A percentile compares a stretch with the other conserved stretches of the same genome.
phyloP scores from a whole-genome alignment of 2,329 filamentous ascomycete species.

The Colletotrichum godetiae region DNA sequence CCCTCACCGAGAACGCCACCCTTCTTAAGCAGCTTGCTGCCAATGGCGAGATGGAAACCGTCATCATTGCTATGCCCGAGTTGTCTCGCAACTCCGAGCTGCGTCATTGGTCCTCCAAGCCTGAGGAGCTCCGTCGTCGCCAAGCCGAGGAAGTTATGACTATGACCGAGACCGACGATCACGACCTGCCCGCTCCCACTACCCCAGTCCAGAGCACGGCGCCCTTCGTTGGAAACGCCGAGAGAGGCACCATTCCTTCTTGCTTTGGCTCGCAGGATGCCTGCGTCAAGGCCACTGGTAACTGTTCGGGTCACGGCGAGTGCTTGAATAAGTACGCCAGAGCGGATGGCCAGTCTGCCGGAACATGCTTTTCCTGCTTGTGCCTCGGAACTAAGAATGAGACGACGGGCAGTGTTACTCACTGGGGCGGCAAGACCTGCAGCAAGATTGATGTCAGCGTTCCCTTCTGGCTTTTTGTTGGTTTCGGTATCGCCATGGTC shows the following conservation, averaged over 20 bases:
- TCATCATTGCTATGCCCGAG: conserved; percentile 65
- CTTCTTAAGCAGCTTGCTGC: conserved; percentile 58
- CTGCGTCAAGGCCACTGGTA: conserved; percentile 77
- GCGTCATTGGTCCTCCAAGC: conserved; percentile 53
- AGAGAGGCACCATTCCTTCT: conserved; percentile 65
- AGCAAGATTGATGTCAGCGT: conserved; percentile 92
- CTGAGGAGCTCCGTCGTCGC: conserved; percentile 59
- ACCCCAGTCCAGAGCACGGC: conserved; percentile 37
- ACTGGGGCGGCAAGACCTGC: conserved; percentile 89
- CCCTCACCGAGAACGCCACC: conserved; percentile 57
- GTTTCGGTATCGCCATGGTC: conserved; percentile 78
- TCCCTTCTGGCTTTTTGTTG: conserved; percentile 87
- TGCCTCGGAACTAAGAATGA: conserved; percentile 73
- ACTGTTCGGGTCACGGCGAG: conserved; percentile 84
- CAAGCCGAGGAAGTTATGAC: conserved; percentile 59
- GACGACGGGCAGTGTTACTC: conserved; percentile 68
- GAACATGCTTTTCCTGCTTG: conserved; percentile 80
- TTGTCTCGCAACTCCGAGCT: conserved; percentile 50
- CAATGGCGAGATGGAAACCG: conserved; percentile 65
- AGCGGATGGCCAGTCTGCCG: conserved; percentile 52
- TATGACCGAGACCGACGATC: conserved; percentile 46
- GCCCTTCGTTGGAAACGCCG: conserved; percentile 48
- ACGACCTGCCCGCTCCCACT: conserved; percentile 37
- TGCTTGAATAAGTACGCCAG: conserved; percentile 76
- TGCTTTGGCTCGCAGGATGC: conserved; percentile 80